Base-by-base conservation (phyloP, 192 early-diverging fungal genomes). In the Chytriomyces sp. region DNA sequence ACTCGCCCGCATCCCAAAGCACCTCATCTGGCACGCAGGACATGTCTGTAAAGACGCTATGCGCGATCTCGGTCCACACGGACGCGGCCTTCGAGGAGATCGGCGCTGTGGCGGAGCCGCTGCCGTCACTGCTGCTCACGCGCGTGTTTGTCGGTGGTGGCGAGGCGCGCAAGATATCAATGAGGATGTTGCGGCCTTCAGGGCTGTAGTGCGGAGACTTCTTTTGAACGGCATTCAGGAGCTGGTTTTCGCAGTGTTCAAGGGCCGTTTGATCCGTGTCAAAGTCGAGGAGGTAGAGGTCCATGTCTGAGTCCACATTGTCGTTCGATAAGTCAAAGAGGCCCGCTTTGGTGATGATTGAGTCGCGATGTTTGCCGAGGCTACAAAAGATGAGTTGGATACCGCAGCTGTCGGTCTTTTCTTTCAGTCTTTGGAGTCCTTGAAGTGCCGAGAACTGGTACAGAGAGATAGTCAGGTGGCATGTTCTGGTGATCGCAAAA, bases 181-280 rank as follows among this genome's bases (percentile, higher is more conserved):
- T n/a, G n/a, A n/a, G n/a, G n/a, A n/a, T n/a, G n/a, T n/a, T n/a
- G n/a, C n/a, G n/a, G n/a, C n/a, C n/a, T n/a, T n/a, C n/a, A n/a
- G n/a, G n/a, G n/a, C n/a, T n/a, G n/a, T n/a, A n/a, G n/a, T n/a
- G n/a, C n/a, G n/a, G n/a, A n/a, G n/a, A n/a, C n/a, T n/a, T 49
- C 44, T n/a, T 49, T 49, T 22, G 44, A 14, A 49, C 22, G 44
- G 22, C 32, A 19, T 37, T 28, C 28, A 98, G 80, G 12, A 98
- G 66, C 36, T 86, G 81, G 77, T 98, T 98, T 77, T 98, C 96
- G 70, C 93, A 96, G 86, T 90, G 96, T 78, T 98, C 96, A 25
- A 98, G 84, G 3, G 94, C 91, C 64, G 93, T 90, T 74, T 95
- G 91, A 12, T 94, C 71, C n/a, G 87, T 88, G 6, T 89, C 88